These are phyloP conservation scores for Fallopia convolvulus DNA, from an alignment of 148 eudicot genomes.

Conservation along the genomic window DNA sequence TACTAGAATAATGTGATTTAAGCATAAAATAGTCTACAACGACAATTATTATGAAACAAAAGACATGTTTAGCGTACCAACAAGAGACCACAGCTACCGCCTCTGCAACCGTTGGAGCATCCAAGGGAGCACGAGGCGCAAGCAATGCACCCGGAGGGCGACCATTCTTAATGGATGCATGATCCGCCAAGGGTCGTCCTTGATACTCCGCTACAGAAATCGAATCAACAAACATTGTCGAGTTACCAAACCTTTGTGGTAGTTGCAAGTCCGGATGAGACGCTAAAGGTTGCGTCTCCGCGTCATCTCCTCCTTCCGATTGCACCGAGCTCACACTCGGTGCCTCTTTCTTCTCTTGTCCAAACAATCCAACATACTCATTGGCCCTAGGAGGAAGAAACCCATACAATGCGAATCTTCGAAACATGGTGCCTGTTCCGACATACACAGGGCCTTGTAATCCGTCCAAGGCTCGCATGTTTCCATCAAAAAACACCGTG, in stretches of 20 bases:
- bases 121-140: slow-evolving; percentile 59
- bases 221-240: slow-evolving; percentile 63
- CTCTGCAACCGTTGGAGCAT: slow-evolving; percentile 93
- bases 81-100: slow-evolving; percentile 90
- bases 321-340: slow-evolving; percentile 9
- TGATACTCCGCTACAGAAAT: slow-evolving; percentile 77
- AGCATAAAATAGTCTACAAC: too few relatives aligned
- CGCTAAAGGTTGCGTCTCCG: slow-evolving; percentile 30
- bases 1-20: too few relatives aligned
- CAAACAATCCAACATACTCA: slow-evolving; percentile 60
- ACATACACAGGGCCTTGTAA: slow-evolving; percentile 93
- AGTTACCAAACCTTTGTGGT: slow-evolving; percentile 74
- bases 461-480: slow-evolving; percentile 92
- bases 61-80: slow-evolving; percentile 39
- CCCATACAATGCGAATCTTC: slow-evolving; percentile 81
- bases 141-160: slow-evolving; percentile 78
- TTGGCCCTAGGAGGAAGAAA: slow-evolving; percentile 75
- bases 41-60: too few relatives aligned
- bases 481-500: slow-evolving; percentile 90
- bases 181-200: slow-evolving; percentile 87
- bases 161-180: slow-evolving; percentile 70
- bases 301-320: slow-evolving; percentile 29
- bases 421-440: slow-evolving; percentile 91
- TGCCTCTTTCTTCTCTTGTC: slow-evolving; percentile 43
- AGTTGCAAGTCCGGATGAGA: slow-evolving; percentile 70